phyloP scores from a whole-genome alignment of 768 basidiomycete species.

The Boletus sp. region DNA sequence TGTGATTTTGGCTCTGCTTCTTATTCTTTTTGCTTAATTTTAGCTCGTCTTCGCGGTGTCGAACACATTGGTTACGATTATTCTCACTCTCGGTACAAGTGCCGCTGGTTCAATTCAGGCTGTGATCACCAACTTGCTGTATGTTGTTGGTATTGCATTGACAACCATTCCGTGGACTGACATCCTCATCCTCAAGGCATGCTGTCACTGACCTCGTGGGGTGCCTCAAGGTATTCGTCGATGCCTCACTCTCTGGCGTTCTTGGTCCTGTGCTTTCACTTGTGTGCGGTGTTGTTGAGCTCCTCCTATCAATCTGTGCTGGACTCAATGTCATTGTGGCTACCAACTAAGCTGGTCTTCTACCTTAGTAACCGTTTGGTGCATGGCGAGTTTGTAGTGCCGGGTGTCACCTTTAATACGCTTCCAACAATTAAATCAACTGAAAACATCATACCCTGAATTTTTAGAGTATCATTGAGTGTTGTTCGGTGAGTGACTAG shows the following conservation, averaged over 20 bases:
- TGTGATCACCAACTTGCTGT: slow-evolving; percentile 12
- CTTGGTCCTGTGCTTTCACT: slow-evolving; percentile 9
- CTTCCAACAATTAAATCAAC: neutral
- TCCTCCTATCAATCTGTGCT: slow-evolving; percentile 4
- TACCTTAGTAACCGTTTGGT: neutral
- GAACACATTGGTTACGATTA: slow-evolving; percentile 3
- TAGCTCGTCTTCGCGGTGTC: slow-evolving; percentile 7
- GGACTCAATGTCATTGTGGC: neutral
- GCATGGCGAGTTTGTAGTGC: slow-evolving; percentile 12
- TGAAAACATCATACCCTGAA: neutral
- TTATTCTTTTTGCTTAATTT: neutral
- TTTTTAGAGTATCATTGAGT: neutral
- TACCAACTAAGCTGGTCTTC: neutral
- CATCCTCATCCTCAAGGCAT: neutral
- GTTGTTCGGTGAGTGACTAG: neutral
- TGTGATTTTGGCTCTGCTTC: too few relatives aligned
- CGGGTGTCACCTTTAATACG: slow-evolving; percentile 2
- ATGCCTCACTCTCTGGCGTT: neutral
- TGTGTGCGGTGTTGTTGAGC: neutral
- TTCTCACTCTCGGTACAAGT: neutral
- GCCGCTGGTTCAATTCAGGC: slow-evolving; percentile 4
- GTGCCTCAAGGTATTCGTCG: slow-evolving; percentile 8
- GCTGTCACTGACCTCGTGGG: slow-evolving; percentile 6
- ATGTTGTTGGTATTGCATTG: neutral
- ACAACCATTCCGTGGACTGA: neutral